phyloP scores from a whole-genome alignment of 176 grass and related monocot species.

The Triticum urartu region DNA sequence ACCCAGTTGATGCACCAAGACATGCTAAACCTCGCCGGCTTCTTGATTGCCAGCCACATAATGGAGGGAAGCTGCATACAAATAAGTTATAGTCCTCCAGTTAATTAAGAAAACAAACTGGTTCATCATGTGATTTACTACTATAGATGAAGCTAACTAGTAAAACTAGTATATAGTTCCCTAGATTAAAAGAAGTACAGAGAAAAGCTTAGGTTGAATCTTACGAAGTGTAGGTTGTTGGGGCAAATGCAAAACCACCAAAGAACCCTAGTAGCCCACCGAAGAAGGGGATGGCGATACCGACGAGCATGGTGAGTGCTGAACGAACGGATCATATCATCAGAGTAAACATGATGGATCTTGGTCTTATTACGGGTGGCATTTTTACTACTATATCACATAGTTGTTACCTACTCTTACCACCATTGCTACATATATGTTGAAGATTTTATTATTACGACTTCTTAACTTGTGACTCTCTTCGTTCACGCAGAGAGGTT shows the following conservation, averaged over 20 bases:
- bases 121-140: too few relatives aligned
- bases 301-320: constrained; percentile 44
- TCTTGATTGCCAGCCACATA: constrained; percentile 56
- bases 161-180: too few relatives aligned
- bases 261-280: constrained; percentile 54
- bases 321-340: not conserved
- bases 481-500: not conserved
- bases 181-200: too few relatives aligned
- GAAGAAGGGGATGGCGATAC: constrained; percentile 46
- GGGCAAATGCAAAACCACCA: constrained; percentile 50
- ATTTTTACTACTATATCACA: too few relatives aligned
- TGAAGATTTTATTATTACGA: not conserved
- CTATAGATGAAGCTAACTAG: too few relatives aligned
- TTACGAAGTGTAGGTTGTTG: constrained; percentile 58
- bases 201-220: not conserved
- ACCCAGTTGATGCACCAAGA: constrained; percentile 70
- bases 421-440: not conserved
- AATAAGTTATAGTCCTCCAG: not conserved
- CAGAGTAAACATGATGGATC: too few relatives aligned
- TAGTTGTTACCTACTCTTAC: not conserved
- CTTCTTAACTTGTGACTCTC: not conserved
- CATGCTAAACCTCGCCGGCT: constrained; percentile 48
- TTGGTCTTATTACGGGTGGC: too few relatives aligned
- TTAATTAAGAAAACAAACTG: too few relatives aligned
- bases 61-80: constrained; percentile 58